Base-by-base conservation (phyloP, 1,284 basidiomycete species). In the Cerrena zonata region DNA sequence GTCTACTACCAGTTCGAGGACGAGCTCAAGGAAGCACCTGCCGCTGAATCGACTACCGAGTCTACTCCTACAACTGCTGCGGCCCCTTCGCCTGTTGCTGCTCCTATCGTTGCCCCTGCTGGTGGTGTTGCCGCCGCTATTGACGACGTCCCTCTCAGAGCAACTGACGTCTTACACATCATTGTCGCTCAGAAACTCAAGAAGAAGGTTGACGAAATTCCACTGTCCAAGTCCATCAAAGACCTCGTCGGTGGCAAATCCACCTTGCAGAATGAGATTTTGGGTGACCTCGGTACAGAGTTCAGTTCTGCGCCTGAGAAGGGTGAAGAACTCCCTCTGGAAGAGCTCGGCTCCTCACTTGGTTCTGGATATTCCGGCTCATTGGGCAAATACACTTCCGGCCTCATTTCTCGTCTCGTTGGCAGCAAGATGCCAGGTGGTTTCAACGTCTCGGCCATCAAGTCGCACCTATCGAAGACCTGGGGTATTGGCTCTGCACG, bases 1-100 rank as follows among this genome's bases (percentile, higher is more conserved):
- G 93, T 98, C 44, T 98, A 98, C 74, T 99, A 98, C 70, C 85
- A 91, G 63, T 96, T 94, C 69, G 95, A 98, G 67, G 96, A 99
- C 60, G 91, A 90, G 58, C 74, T 68, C 2, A 79, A 84, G 47
- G 70, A 77, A 11, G 64, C 70, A 3, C 47, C 74, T 4, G 58
- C 76, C 21, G 54, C 72, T 18, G 62, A 72, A 39, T 41, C 69
- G 11, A 61, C 78, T 36, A 56, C 77, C 5, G 65, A 77, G 15
- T 59, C 72, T 4, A 56, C 74, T 21, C 60, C 77, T n/a, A 61
- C 77, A 26, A 38, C 78, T 23, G 61, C 78, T 52, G 62, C 78
- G 7, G 65, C 78, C 13, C 64, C 73, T 37, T 66, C 76, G 45
- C 67, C 75, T 5, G 69, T 74, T 19, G 70, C 75, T 39, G 65